These are phyloP conservation scores for Arthrobotrys entomopaga DNA, from an alignment of 2,329 filamentous ascomycete species.

Conservation along the genomic window DNA sequence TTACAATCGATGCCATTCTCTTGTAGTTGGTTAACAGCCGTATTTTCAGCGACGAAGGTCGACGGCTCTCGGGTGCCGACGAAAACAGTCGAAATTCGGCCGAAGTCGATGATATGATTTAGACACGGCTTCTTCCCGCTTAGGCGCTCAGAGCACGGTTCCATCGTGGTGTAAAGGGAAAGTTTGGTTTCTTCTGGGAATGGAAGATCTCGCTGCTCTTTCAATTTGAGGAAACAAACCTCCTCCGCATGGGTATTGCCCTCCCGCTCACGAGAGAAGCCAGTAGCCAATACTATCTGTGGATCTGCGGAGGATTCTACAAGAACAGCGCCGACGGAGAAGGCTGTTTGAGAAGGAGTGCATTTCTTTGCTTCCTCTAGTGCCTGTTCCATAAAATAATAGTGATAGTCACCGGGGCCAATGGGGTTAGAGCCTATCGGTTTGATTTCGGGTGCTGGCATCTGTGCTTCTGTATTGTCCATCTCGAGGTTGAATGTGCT, in stretches of 20 bases:
- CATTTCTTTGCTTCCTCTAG: conserved; percentile 81
- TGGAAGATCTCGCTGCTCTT: conserved; percentile 55
- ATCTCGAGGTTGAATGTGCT: not conserved
- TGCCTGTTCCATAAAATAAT: conserved; percentile 70
- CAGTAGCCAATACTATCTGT: conserved; percentile 73
- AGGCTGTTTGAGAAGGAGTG: conserved; percentile 88
- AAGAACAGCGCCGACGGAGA: conserved; percentile 91
- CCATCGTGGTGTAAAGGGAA: conserved; percentile 90
- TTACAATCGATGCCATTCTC: conserved; percentile 78
- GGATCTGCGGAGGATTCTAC: conserved; percentile 69
- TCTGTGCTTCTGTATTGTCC: not conserved
- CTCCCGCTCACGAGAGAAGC: conserved; percentile 87
- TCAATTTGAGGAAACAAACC: conserved; percentile 82
- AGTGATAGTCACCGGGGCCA: conserved; percentile 1
- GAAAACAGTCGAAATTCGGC: conserved; percentile 78
- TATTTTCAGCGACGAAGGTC: conserved; percentile 86
- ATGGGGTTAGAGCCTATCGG: too few species aligned
- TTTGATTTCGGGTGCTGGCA: too few species aligned
- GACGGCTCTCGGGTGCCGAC: conserved; percentile 89
- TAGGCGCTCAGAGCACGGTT: conserved; percentile 78
- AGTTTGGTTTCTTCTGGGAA: not conserved
- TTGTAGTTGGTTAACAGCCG: conserved; percentile 75
- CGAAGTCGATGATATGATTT: conserved; percentile 72
- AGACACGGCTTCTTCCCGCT: conserved; percentile 82
- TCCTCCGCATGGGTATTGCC: conserved; percentile 98